Percentiles rank a stretch among this genome's conserved stretches.
phyloP scores from a whole-genome alignment of 2,329 filamentous ascomycete genomes.

The Aspergillus luchuensis region DNA sequence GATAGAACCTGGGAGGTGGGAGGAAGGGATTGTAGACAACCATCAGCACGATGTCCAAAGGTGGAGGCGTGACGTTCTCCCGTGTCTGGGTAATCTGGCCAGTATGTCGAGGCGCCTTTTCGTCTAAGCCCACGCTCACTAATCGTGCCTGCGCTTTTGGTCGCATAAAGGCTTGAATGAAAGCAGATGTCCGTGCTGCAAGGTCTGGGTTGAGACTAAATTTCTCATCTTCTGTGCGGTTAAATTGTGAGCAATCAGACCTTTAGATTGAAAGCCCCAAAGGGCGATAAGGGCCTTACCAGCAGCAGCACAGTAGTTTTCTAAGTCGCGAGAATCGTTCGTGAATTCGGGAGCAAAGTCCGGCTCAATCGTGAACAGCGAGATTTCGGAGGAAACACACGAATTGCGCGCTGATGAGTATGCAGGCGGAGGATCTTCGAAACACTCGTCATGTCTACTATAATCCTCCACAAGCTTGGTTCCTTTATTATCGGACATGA shows the following conservation, averaged over 20 bases:
- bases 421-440: neutral
- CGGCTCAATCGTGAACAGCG: neutral
- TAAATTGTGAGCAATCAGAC: too few relatives aligned
- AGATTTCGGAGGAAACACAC: neutral
- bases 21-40: too few relatives aligned
- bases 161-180: constrained; percentile 5
- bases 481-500: too few relatives aligned
- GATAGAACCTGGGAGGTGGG: too few relatives aligned
- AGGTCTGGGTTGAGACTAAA: neutral
- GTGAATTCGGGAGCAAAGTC: neutral
- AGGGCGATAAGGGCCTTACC: neutral
- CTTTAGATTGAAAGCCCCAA: neutral
- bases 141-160: neutral
- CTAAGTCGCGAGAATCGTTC: neutral
- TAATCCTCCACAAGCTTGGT: neutral
- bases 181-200: constrained; percentile 1
- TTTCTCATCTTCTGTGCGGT: neutral
- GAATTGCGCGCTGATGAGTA: neutral
- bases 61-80: neutral
- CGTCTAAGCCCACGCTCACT: neutral
- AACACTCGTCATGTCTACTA: neutral
- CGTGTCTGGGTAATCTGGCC: neutral
- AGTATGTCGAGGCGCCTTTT: neutral
- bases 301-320: neutral
- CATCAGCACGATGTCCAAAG: constrained; percentile 8